Base-by-base conservation (phyloP, 495 filamentous ascomycete genomes). In the Cercophora sp. region DNA sequence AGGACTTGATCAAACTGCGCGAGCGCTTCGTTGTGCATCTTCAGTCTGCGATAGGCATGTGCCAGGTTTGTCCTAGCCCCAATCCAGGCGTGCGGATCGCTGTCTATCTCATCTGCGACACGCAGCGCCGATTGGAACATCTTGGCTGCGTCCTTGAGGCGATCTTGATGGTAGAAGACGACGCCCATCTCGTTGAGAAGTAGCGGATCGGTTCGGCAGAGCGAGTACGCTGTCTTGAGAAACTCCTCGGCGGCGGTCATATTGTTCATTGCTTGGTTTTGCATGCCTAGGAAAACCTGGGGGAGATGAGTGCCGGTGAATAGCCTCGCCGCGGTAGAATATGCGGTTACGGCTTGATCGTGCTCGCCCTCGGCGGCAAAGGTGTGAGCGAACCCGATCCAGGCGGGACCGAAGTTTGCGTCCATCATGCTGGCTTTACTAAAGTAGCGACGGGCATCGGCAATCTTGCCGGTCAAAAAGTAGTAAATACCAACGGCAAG, bases 321-420 rank as follows among this genome's bases (percentile, higher is more conserved):
- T 1, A 99, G 75, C 23, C 94, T 80, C 10, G 92, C 93, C 1
- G 93, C 93, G 11, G 93, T 99, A 31, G 88, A 93, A 75, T 99
- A 99, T 5, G 94, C 93, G 13, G 92, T 91, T 55, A 99, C 96
- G 46, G 93, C 93, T 71, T 99, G 93, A 64, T 99, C 93, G 69
- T 97, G 91, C 70, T 99, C 93, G 48, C 94, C 93, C 69, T 99
- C 93, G n/a, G 92, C 92, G n/a, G 93, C 94, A 65, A 99, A 99
- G 0, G 94, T 99, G 72, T 99, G 93, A 19, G 93, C 93, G 69
- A 99, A 99, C 8, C 93, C 93, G 54, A 99, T 97, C 93, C 93
- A 99, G 32, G 93, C 93, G 4, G 94, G 89, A 4, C 93, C 94
- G 59, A 95, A 97, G 71, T 97, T 93, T 24, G 93, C 89, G 64